Conservation (phyloP, 164 flowering plant genomes). For the Umbellularia californica region DNA sequence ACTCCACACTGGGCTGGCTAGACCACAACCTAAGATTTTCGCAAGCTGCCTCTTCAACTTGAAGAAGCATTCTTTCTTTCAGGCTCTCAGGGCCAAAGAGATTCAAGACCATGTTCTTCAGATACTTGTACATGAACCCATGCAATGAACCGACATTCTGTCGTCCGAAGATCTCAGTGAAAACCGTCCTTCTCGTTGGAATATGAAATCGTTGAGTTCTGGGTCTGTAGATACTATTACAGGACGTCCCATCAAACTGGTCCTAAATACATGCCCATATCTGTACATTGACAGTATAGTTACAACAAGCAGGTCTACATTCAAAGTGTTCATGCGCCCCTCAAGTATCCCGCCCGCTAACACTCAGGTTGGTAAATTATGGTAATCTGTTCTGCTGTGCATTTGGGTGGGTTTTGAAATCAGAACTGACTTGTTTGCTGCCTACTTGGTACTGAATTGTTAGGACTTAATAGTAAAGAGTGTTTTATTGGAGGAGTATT, state of each 20-base stretch:
- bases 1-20: constrained; percentile 18
- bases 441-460: too few relatives aligned
- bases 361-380: too few relatives aligned
- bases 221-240: constrained; percentile 36
- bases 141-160: constrained; percentile 31
- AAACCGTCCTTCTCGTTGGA: constrained; percentile 38
- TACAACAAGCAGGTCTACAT: too few relatives aligned
- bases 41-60: constrained; percentile 19
- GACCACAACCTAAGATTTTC: constrained; percentile 23
- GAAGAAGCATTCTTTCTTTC: constrained; percentile 29
- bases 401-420: too few relatives aligned
- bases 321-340: too few relatives aligned
- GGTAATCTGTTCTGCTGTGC: too few relatives aligned
- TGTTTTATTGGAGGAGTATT: too few relatives aligned
- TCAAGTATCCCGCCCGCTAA: too few relatives aligned
- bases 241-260: constrained; percentile 30
- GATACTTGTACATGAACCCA: constrained; percentile 37
- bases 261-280: constrained; percentile 32
- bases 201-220: constrained; percentile 30
- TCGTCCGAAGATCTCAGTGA: constrained; percentile 26
- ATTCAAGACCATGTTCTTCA: constrained; percentile 33
- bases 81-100: constrained; percentile 37
- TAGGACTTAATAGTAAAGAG: too few relatives aligned
- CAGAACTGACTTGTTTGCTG: too few relatives aligned
- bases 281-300: constrained; percentile 1